Evolutionary conservation across 73 alveolate genomes (phyloP).

Genomic region (Stentor coeruleus): DNA sequence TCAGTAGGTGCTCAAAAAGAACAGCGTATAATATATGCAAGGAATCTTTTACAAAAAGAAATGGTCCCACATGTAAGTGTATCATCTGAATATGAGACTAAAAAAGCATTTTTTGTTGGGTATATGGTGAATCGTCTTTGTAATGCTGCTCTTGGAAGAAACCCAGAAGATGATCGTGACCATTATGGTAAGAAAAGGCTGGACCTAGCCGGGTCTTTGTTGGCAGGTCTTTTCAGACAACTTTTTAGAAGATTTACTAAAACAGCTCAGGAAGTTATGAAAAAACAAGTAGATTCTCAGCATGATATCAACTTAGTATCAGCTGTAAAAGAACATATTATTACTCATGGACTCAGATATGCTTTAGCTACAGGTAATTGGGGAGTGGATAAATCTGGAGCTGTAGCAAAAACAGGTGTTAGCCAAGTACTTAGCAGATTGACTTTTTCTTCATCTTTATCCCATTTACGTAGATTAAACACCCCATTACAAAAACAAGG

Average conservation of each 20-base stretch:
- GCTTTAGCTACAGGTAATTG: constrained; percentile 99
- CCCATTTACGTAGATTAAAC: constrained; percentile 97
- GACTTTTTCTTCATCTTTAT: constrained; percentile 93
- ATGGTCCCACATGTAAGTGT: constrained; percentile 96
- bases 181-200: constrained; percentile 99
- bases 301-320: constrained; percentile 33
- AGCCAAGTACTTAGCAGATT: constrained; percentile 97
- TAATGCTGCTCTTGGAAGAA: constrained; percentile 96
- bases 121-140: constrained; percentile 93
- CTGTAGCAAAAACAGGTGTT: constrained; percentile 96
- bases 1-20: constrained; percentile 58
- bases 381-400: constrained; percentile 89
- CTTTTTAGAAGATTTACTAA: constrained; percentile 75
- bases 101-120: constrained; percentile 98
- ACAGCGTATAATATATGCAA: constrained; percentile 53
- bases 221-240: constrained; percentile 88
- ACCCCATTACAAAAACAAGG: constrained; percentile 95
- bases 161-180: constrained; percentile 99
- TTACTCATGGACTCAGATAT: constrained; percentile 84
- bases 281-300: constrained; percentile 59
- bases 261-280: constrained; percentile 71
- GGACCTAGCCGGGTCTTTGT: constrained; percentile 97
- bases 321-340: constrained; percentile 65
- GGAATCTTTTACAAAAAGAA: constrained; percentile 84
- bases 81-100: constrained; percentile 57